Evolutionary conservation across 2,329 filamentous ascomycete genomes (phyloP).

Genomic region (Graphiopsis chlorocephala): DNA sequence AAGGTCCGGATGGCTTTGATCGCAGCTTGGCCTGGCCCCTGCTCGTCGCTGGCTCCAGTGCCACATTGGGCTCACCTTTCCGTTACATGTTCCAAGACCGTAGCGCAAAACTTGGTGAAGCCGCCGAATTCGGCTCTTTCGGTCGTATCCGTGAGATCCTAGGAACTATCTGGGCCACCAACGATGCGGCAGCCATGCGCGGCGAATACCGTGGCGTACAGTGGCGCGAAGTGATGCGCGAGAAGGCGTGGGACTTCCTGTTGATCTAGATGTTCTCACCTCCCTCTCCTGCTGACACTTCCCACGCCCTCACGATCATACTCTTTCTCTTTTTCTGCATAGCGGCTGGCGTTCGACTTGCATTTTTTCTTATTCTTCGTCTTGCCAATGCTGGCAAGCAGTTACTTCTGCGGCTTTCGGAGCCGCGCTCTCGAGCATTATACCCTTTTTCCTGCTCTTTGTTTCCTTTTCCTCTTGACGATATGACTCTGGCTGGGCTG

Average conservation of each 20-base stretch:
- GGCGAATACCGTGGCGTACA: constrained; percentile 66
- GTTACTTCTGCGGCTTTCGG: background rate
- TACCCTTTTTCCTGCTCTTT: constrained; percentile 19
- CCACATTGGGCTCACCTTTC: constrained; percentile 70
- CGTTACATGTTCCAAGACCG: constrained; percentile 75
- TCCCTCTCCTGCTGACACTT: background rate
- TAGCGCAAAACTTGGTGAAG: constrained; percentile 69
- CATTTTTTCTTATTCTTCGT: background rate
- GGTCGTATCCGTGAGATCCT: constrained; percentile 77
- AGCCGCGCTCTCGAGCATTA: constrained; percentile 20
- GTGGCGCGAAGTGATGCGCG: constrained; percentile 92
- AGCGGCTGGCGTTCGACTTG: constrained; percentile 30
- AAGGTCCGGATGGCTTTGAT: constrained; percentile 79
- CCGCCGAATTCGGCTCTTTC: constrained; percentile 78
- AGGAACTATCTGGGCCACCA: constrained; percentile 74
- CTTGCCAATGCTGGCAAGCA: background rate
- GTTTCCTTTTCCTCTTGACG: constrained; percentile 17
- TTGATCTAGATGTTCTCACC: constrained; percentile 60
- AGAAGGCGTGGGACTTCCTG: constrained; percentile 88
- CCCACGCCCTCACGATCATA: background rate
- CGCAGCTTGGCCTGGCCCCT: constrained; percentile 91
- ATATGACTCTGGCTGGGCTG: constrained; percentile 6
- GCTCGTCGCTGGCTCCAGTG: constrained; percentile 79
- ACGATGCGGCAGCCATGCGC: constrained; percentile 60
- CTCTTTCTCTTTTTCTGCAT: constrained; percentile 25